Evolutionary conservation across 495 filamentous ascomycete species (phyloP), one percentile per base, ranked within the genome.

Genomic region (Penicillium odoratum): DNA sequence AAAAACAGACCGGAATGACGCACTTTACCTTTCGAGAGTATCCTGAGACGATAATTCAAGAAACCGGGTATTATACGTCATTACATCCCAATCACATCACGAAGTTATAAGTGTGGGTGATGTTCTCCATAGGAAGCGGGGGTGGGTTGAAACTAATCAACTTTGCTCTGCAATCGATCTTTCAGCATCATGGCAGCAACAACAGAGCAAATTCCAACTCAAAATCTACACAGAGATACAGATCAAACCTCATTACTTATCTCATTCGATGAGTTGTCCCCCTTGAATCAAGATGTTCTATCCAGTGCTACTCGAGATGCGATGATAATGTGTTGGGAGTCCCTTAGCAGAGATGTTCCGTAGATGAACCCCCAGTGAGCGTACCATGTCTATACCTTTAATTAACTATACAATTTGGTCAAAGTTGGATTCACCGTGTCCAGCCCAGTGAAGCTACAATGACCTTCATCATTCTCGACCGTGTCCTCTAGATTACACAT

Each of bases 241-340:
- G 15, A 40, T 40, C 5, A 15, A 15, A 5, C 13, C 15, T 16
- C 38, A 40, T 13, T 15, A 40, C 5, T 16, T 13, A 42, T 67
- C n/a, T 58, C 55, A 4, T 69, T 74, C 55, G 79, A 60, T 85
- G 90, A 58, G 81, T 81, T 47, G 66, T 91, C 51, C 91, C 89
- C 72, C 5, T 71, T 66, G 6, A 81, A 81, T 56, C 76, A 79
- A 52, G 73, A 72, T 7, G 53, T 60, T 3, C 72, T 78, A 21
- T 21, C 21, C 21, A 21, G 21, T 21, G 21, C 21, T 21, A 21
- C 21, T 21, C 21, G 21, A 21, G 2, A 21, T 21, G 21, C 21
- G 21, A 21, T 21, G 21, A 21, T 21, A 21, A 21, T 21, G 21
- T 21, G 21, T 21, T 21, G 21, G 21, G 2, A 21, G 21, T 21